Conservation (phyloP, 1,284 basidiomycete genomes). For the Cryptococcus wingfieldii region DNA sequence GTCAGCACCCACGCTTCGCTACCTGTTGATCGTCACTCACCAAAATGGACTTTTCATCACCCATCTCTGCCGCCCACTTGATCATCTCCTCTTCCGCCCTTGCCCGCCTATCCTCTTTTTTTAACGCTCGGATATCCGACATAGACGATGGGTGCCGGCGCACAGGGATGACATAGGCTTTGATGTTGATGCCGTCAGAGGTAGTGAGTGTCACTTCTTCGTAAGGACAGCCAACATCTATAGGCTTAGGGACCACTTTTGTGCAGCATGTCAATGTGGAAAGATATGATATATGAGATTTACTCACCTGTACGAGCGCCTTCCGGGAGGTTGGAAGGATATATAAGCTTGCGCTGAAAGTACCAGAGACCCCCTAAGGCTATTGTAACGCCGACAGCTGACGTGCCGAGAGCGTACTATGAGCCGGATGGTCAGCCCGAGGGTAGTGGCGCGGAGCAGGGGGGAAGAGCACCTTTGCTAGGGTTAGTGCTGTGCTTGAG, state of each 20-base stretch:
- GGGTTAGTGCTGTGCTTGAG: constrained; percentile 38
- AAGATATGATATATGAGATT: neutral
- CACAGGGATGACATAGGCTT: constrained; percentile 59
- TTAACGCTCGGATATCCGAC: constrained; percentile 22
- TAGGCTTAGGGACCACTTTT: constrained; percentile 66
- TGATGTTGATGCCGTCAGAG: constrained; percentile 59
- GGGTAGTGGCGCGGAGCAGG: neutral
- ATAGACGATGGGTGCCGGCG: constrained; percentile 21
- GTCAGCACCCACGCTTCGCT: neutral
- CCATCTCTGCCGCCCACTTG: constrained; percentile 32
- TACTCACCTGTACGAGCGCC: constrained; percentile 69
- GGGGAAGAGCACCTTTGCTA: constrained; percentile 53
- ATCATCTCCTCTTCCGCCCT: constrained; percentile 20
- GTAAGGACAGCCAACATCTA: constrained; percentile 64
- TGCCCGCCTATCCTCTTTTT: constrained; percentile 21
- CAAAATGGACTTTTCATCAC: constrained; percentile 26
- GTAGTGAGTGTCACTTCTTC: constrained; percentile 66
- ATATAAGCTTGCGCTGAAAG: constrained; percentile 82
- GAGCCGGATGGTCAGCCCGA: constrained; percentile 54
- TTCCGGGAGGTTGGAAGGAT: constrained; percentile 78
- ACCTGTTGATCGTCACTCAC: constrained; percentile 10
- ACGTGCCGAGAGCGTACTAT: constrained; percentile 37
- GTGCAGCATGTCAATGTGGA: neutral
- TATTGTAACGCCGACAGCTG: constrained; percentile 21
- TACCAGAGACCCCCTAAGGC: constrained; percentile 69